Base-by-base conservation (phyloP, 306 rosid species). In the Dryas octopetala region DNA sequence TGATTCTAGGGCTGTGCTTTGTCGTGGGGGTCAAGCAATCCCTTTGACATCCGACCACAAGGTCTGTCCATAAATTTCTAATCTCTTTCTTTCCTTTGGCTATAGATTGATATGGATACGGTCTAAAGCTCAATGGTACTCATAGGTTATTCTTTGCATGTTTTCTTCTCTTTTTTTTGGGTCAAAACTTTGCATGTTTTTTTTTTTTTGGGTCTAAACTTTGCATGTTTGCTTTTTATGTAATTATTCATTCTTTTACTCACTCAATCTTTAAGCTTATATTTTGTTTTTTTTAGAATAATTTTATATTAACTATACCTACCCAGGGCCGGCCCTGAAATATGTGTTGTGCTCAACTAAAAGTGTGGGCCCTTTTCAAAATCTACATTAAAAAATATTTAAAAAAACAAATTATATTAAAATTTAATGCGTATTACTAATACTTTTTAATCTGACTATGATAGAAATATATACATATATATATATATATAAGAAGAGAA, bases 1-100 rank as follows among this genome's bases (percentile, higher is more conserved):
- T 7, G 82, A 81, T 68, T 81, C 85, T 9, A 73, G 77, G 52
- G 81, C 81, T 6, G 79, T 81, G 59, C 81, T 81, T 41, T 76
- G 81, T 38, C 69, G 84, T 53, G 74, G 80, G 17, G 73, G 69
- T 58, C 69, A 59, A 28, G 84, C 61, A 6, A 32, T 80, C 2
- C 80, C 84, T 17, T 71, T 81, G 49, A 62, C 81, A 41, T 17
- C 16, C 3, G 84, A 81, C 57, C 84, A 76, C 74, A 76, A 76
- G 81, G 84, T 81, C 13, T 41, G 4, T 16, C 70, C 38, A 65
- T 6, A 16, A 44, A 43, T n/a, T 44, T 65, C 41, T 45, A 4
- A 44, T 5, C 12, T 7, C 48, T 0, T 5, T 65, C 38, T 45
- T 65, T 3, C 41, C 49, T 73, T 8, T 58, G 46, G 58, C 7